These are phyloP conservation scores for Fusarium xylarioides DNA, from an alignment of 2,329 filamentous ascomycete genomes.

Conservation along the genomic window DNA sequence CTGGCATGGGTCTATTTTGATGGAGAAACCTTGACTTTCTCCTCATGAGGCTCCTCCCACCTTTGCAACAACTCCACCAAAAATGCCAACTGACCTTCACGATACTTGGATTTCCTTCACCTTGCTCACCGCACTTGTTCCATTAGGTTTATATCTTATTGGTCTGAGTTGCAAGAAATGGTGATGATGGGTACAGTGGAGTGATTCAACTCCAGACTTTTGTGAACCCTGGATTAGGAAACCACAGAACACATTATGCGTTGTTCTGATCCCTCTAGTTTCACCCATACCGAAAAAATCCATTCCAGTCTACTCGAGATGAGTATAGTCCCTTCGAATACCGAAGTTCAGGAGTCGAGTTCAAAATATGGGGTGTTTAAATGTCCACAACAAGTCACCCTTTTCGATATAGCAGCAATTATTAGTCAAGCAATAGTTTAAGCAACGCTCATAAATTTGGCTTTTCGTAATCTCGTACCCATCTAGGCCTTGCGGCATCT, in stretches of 20 bases:
- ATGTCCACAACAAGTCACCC: not conserved
- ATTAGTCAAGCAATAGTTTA: constrained; percentile 1
- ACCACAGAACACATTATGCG: constrained; percentile 38
- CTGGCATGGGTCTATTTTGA: constrained; percentile 6
- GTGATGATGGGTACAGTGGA: constrained; percentile 18
- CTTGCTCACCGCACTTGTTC: constrained; percentile 4
- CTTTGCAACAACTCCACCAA: constrained; percentile 33
- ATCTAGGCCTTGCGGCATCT: constrained; percentile 67
- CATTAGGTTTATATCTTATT: not conserved
- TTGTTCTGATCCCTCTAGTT: constrained; percentile 30
- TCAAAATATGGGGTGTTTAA: constrained; percentile 8
- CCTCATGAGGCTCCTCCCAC: constrained; percentile 32
- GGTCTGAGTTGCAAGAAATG: constrained; percentile 8
- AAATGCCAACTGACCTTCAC: constrained; percentile 27
- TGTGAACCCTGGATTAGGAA: constrained; percentile 36
- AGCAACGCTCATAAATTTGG: constrained; percentile 24
- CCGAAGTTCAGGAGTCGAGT: not conserved
- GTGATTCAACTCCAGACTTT: not conserved
- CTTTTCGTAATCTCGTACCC: constrained; percentile 57
- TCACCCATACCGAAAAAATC: not conserved
- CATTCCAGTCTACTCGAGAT: not conserved
- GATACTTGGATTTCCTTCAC: constrained; percentile 30
- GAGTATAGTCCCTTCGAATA: not conserved
- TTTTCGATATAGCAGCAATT: not conserved
- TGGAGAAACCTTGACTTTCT: constrained; percentile 20